Conservation (phyloP, 1,139 yeast species). For the Geotrichum histeridarum region DNA sequence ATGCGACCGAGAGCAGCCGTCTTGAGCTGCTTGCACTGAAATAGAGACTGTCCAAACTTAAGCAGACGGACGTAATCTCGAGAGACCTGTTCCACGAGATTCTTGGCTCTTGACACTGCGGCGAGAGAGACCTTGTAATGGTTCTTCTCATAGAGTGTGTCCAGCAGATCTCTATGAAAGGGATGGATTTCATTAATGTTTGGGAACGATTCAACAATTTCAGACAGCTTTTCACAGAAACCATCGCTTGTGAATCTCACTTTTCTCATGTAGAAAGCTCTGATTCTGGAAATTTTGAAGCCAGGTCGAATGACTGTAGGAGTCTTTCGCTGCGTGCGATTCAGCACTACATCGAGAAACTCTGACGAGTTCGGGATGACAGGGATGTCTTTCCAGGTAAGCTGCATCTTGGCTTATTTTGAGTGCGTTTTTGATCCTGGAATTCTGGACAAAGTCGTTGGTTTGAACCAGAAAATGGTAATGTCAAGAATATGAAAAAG, state of each 20-base stretch:
- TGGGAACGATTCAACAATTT: conserved; percentile 83
- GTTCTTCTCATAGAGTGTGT: conserved; percentile 93
- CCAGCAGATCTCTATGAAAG: conserved; percentile 95
- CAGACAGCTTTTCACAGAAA: conserved; percentile 84
- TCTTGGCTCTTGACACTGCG: conserved; percentile 87
- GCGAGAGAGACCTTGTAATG: conserved; percentile 97
- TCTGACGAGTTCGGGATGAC: conserved; percentile 89
- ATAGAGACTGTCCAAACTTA: conserved; percentile 94
- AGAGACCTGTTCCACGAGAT: conserved; percentile 89
- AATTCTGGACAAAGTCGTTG: too few species aligned
- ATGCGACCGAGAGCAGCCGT: conserved; percentile 98
- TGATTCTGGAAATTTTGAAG: conserved; percentile 89
- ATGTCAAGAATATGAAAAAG: too few species aligned
- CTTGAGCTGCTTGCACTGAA: conserved; percentile 96
- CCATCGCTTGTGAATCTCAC: conserved; percentile 96
- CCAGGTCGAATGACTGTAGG: conserved; percentile 98
- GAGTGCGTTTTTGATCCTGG: too few species aligned
- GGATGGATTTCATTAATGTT: conserved; percentile 97
- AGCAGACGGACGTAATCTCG: conserved; percentile 90
- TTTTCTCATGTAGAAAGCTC: conserved; percentile 98
- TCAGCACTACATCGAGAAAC: conserved; percentile 90
- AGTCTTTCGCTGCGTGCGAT: conserved; percentile 96
- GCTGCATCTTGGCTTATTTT: conserved; percentile 57
- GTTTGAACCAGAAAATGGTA: too few species aligned
- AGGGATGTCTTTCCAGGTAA: conserved; percentile 97